phyloP scores from a whole-genome alignment of 1,284 basidiomycete genomes.

The Puccinia hordei region DNA sequence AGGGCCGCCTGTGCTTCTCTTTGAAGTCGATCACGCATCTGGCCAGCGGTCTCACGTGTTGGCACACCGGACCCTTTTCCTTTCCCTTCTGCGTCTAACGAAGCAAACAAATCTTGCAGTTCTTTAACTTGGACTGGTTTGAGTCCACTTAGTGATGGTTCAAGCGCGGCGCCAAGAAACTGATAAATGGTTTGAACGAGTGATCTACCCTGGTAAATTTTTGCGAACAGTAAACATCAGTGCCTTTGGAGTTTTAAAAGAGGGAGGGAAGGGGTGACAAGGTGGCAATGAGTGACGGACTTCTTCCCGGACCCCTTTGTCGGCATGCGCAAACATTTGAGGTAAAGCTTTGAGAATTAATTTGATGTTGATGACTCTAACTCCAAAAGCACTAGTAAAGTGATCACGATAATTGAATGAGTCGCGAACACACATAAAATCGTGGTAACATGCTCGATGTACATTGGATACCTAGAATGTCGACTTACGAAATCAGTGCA shows the following conservation, averaged over 20 bases:
- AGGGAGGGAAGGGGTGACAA: conserved; percentile 1
- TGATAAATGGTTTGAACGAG: conserved; percentile 80
- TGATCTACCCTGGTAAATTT: conserved; percentile 65
- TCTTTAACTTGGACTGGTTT: conserved; percentile 99
- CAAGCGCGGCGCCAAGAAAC: conserved; percentile 83
- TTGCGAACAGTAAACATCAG: not conserved
- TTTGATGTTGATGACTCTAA: conserved; percentile 71
- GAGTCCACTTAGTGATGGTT: conserved; percentile 82
- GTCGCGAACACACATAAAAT: conserved; percentile 25
- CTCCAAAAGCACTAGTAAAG: conserved; percentile 73
- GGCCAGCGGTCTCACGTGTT: conserved; percentile 75
- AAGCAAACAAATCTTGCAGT: conserved; percentile 84
- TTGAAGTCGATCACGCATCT: conserved; percentile 67
- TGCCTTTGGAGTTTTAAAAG: not conserved
- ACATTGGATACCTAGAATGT: not conserved
- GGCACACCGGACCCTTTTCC: conserved; percentile 79
- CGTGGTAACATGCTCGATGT: not conserved
- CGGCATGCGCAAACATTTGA: conserved; percentile 90
- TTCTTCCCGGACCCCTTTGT: conserved; percentile 93
- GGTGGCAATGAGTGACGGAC: conserved; percentile 51
- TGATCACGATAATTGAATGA: conserved; percentile 35
- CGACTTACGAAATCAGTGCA: conserved; percentile 70
- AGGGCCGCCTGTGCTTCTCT: conserved; percentile 56
- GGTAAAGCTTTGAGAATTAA: conserved; percentile 81
- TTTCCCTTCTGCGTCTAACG: conserved; percentile 76